Conservation (phyloP, 2,329 filamentous ascomycete species). For the Colletotrichum truncatum region DNA sequence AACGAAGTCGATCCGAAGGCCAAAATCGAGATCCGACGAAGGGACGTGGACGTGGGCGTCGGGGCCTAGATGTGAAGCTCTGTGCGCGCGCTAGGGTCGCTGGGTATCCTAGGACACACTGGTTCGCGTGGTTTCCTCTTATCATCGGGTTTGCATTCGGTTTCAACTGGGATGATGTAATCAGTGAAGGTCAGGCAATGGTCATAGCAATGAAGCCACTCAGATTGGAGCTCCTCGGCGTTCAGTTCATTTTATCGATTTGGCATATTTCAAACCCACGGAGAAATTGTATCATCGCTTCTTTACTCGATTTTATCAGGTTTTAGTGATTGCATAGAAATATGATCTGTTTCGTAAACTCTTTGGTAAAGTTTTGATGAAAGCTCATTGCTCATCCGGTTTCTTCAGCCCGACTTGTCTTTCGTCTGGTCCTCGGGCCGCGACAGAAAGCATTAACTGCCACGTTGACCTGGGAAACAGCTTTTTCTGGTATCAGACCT, state of each 20-base stretch:
- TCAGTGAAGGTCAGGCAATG: not conserved
- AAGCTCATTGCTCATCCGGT: too few relatives aligned
- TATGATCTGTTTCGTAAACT: not conserved
- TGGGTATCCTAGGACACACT: not conserved
- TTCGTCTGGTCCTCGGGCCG: conserved; percentile 20
- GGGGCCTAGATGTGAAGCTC: conserved; percentile 1
- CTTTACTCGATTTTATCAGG: too few relatives aligned
- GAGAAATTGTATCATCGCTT: not conserved
- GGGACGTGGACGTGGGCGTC: conserved; percentile 13
- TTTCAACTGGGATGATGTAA: not conserved
- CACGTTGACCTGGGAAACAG: too few relatives aligned
- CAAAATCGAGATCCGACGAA: conserved; percentile 24
- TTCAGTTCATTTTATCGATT: not conserved
- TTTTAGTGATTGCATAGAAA: not conserved
- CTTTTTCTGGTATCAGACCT: too few relatives aligned
- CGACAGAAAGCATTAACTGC: too few relatives aligned
- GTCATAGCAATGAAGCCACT: conserved; percentile 20
- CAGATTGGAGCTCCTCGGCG: conserved; percentile 19
- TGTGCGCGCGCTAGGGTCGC: not conserved
- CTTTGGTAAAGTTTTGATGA: not conserved
- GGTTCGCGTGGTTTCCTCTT: not conserved
- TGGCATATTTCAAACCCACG: fast-evolving
- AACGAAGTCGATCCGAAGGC: conserved; percentile 25
- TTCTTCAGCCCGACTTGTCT: too few relatives aligned
- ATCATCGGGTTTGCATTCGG: not conserved